Evolutionary conservation across 768 basidiomycete species (phyloP).

Genomic region (Coprinopsis strossmayeri): DNA sequence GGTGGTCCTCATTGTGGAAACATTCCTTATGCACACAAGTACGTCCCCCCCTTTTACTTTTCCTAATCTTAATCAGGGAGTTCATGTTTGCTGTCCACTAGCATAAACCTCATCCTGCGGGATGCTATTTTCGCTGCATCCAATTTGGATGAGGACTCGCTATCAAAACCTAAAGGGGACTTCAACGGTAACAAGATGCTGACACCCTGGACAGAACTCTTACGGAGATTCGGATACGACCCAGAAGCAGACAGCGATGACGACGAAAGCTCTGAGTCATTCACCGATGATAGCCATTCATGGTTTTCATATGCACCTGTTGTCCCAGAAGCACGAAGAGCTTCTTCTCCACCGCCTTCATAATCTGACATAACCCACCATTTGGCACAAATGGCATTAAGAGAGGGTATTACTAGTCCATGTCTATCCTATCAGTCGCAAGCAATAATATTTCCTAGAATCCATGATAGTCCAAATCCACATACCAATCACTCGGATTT

Average conservation of each 20-base stretch:
- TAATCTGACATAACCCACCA: no score
- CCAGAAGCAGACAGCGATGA: not conserved
- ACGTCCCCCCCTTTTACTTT: not conserved
- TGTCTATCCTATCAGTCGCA: no score
- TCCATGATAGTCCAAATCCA: no score
- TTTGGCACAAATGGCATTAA: no score
- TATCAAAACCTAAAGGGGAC: not conserved
- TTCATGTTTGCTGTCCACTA: not conserved
- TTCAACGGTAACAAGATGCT: conserved; percentile 4
- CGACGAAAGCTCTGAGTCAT: not conserved
- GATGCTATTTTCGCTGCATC: not conserved
- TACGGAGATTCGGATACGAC: conserved; percentile 6
- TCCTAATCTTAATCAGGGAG: no score
- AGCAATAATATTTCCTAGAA: no score
- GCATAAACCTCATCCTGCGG: conserved; percentile 7
- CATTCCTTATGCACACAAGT: conserved; percentile 20
- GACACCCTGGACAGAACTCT: conserved; percentile 7
- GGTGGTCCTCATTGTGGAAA: conserved; percentile 24
- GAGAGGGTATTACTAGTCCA: no score
- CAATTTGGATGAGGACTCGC: not conserved
- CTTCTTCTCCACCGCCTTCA: no score
- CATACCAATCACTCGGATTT: no score
- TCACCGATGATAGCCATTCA: not conserved
- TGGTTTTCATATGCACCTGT: not conserved
- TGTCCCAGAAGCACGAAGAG: not conserved